Evolutionary conservation across 2,329 filamentous ascomycete species (phyloP).

Genomic region (Arthrobotrys sinensis): DNA sequence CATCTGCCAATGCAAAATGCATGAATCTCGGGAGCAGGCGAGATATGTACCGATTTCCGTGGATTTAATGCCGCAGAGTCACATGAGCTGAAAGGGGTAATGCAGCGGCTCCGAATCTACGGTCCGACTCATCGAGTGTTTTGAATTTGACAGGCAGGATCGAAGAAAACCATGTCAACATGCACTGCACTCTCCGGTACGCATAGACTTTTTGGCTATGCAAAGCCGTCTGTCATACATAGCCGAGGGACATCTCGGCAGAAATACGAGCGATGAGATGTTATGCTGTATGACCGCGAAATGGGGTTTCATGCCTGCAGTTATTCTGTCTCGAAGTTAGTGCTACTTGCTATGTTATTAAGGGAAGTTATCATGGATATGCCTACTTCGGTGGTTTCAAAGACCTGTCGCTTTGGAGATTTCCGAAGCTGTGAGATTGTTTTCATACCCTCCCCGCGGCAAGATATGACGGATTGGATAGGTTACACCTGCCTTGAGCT

Average conservation of each 20-base stretch:
- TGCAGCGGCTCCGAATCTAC: conserved; percentile 53
- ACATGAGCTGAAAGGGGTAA: conserved; percentile 52
- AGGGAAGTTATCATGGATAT: conserved; percentile 18
- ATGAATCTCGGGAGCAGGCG: conserved; percentile 32
- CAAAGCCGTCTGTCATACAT: conserved; percentile 46
- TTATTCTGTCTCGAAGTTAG: conserved; percentile 26
- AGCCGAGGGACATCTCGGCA: conserved; percentile 39
- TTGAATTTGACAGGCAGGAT: conserved; percentile 48
- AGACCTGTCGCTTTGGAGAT: conserved; percentile 12
- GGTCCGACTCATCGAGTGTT: conserved; percentile 54
- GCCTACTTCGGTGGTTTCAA: conserved; percentile 40
- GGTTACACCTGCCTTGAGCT: conserved; percentile 27
- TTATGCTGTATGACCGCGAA: conserved; percentile 42
- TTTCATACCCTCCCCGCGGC: conserved; percentile 18
- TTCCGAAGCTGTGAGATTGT: conserved; percentile 23
- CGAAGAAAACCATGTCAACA: conserved; percentile 19
- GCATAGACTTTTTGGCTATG: conserved; percentile 38
- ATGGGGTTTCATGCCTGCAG: conserved; percentile 51
- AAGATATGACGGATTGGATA: conserved; percentile 24
- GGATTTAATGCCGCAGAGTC: conserved; percentile 52
- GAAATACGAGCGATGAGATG: conserved; percentile 38
- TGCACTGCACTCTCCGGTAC: conserved; percentile 21
- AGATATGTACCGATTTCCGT: conserved; percentile 27
- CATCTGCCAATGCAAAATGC: conserved; percentile 19
- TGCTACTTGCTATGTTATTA: conserved; percentile 11